Base-by-base conservation (phyloP, 2,329 filamentous ascomycete genomes). In the Fusarium nygamai region DNA sequence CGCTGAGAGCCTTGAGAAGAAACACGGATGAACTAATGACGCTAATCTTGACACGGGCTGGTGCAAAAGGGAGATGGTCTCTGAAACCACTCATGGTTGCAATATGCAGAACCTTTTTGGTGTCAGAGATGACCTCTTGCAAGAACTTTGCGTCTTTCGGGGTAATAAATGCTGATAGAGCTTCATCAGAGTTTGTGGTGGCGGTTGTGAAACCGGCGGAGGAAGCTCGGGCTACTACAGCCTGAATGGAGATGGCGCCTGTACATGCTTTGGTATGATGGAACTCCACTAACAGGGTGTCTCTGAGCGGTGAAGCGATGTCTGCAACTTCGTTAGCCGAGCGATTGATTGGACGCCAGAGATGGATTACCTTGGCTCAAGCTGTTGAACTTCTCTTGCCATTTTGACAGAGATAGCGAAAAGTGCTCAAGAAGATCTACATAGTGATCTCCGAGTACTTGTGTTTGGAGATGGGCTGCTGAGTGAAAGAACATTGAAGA, bases 401-500 rank as follows among this genome's bases (percentile, higher is more conserved):
- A 77, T 5, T 62, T 72, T 1, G 67, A 54, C 6, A 77, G 47
- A 3, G 75, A 75, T 1, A 48, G 9, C 0, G 58, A 44, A 44
- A 77, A 77, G 41, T 77, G 75, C 9, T 77, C 70, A 3, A 77
- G 34, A 1, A 77, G 67, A 33, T 72, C 71, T 1, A 59, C 57
- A 14, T 75, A 77, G 31, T 75, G 71, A 19, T 74, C 74, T 5
- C 66, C 68, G 3, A 70, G 58, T 3, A 77, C 67, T 22, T 75
- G 74, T 3, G 33, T 57, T 44, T 77, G 70, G 9, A 75, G 29
- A n/a, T 77, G 68, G 2, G 38, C 29, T 13, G 61, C 56, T 3
- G 75, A 77, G 12, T 72, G 75, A 27, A 77, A 77, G n/a, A 77
- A 77, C 67, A 77, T 67, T 13, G 74, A 71, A 4, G 71, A 75